These are phyloP conservation scores for Penicillium bialowiezense DNA, from an alignment of 495 filamentous ascomycete species.

Conservation along the genomic window DNA sequence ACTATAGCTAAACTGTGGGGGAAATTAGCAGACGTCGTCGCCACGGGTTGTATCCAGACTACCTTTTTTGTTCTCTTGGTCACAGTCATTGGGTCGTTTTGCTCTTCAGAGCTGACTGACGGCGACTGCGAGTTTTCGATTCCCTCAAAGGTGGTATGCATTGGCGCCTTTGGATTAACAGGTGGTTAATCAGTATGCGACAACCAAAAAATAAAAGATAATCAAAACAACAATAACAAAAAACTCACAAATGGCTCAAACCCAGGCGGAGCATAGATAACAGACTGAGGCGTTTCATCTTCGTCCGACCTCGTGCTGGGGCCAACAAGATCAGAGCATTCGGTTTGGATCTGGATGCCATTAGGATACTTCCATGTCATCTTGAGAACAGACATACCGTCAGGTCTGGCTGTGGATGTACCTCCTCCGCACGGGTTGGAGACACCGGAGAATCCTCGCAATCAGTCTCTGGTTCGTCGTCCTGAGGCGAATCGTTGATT, in stretches of 20 bases:
- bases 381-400: constrained; percentile 29
- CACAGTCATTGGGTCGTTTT: constrained; percentile 5
- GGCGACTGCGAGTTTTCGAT: constrained; percentile 3
- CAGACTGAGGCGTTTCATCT: constrained; percentile 70
- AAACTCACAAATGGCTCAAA: constrained; percentile 72
- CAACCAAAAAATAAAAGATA: no score
- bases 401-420: constrained; percentile 23
- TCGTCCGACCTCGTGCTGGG: constrained; percentile 57
- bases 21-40: constrained; percentile 5
- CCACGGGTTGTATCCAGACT: neutral
- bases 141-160: neutral
- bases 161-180: constrained; percentile 1
- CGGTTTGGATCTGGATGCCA: constrained; percentile 54
- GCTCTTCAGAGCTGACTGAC: constrained; percentile 2
- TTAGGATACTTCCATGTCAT: neutral
- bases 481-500: neutral
- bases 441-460: constrained; percentile 1
- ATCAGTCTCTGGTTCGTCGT: neutral
- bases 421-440: neutral
- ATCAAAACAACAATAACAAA: neutral
- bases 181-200: neutral
- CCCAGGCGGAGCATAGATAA: constrained; percentile 81
- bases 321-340: constrained; percentile 51
- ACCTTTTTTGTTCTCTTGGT: constrained; percentile 20
- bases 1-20: constrained; percentile 28